Conservation (phyloP, 2,329 filamentous ascomycete species). For the Sporothrix luriei region DNA sequence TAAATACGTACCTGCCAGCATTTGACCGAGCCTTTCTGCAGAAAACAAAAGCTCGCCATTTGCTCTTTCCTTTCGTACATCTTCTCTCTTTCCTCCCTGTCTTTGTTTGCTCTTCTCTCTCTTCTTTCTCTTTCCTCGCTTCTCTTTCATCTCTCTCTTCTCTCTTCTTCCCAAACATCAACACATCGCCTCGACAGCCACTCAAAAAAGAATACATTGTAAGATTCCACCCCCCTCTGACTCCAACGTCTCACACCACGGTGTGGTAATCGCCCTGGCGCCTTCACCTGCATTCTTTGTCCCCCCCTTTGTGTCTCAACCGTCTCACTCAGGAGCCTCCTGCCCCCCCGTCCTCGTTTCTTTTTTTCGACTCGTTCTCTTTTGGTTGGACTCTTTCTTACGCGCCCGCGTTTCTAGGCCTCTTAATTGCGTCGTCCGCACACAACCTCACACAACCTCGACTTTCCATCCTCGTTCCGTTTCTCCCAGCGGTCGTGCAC, state of each 20-base stretch:
- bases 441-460: background rate
- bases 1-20: background rate
- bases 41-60: conserved; percentile 20
- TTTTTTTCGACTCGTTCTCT: background rate
- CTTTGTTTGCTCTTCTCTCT: background rate
- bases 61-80: conserved; percentile 7
- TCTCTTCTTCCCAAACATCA: background rate
- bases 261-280: conserved; percentile 20
- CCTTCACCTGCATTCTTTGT: conserved; percentile 19
- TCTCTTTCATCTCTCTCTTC: background rate
- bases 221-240: background rate
- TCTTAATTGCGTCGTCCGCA: conserved; percentile 7
- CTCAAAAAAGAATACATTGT: background rate
- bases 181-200: background rate
- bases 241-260: background rate
- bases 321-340: conserved; percentile 6
- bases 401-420: background rate
- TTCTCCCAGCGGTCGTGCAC: background rate
- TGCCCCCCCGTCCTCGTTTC: background rate
- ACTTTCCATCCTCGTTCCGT: background rate
- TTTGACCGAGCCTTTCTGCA: background rate
- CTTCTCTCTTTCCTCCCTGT: background rate
- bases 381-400: background rate
- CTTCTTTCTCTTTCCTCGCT: background rate
- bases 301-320: conserved; percentile 21